Evolutionary conservation across 805 yeast genomes (phyloP), one percentile per base, ranked within the genome.

Genomic region (Starmerella floris): DNA sequence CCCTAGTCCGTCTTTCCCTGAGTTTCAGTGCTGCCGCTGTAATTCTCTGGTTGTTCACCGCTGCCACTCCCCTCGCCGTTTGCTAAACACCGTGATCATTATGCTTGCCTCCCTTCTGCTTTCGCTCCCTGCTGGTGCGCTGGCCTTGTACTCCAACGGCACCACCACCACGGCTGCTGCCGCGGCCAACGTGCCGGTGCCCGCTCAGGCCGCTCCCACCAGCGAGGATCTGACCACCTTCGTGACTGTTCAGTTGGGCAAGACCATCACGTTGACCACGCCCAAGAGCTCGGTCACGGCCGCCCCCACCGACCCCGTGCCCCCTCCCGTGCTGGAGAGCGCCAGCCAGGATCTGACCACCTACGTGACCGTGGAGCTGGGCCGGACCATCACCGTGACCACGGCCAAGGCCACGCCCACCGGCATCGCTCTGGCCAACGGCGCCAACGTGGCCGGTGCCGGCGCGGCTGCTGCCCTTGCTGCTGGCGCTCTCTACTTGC

Each of bases 321-420:
- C n/a, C n/a, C n/a, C n/a, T n/a, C 33, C 33, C 16, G 39, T 45
- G 15, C 40, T 42, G 19, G n/a, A n/a, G n/a, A 23, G 33, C 21
- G 3, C 34, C 13, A 26, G 38, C 39, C 34, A 20, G 13, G 46
- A 44, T 13, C 32, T 39, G 25, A 50, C 53, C 30, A 50, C 53
- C 21, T 45, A 48, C 41, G 48, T 50, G 28, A 50, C 53, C 22
- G 51, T 53, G 15, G 42, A 35, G 30, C 43, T 45, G 46, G 53
- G 54, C 40, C 32, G 44, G 45, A 49, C 55, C 39, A 33, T 50
- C 41, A 51, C 57, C 26, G 40, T 53, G 33, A 43, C 51, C 35
- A 43, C 49, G 25, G 37, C 30, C 35, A 37, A 47, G 48, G 39
- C 50, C 35, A 37, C 35, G 27, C 35, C 40, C 26, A 39, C 46